Evolutionary conservation across 2,329 filamentous ascomycete genomes (phyloP).

Genomic region (Colletotrichum orchidophilum): DNA sequence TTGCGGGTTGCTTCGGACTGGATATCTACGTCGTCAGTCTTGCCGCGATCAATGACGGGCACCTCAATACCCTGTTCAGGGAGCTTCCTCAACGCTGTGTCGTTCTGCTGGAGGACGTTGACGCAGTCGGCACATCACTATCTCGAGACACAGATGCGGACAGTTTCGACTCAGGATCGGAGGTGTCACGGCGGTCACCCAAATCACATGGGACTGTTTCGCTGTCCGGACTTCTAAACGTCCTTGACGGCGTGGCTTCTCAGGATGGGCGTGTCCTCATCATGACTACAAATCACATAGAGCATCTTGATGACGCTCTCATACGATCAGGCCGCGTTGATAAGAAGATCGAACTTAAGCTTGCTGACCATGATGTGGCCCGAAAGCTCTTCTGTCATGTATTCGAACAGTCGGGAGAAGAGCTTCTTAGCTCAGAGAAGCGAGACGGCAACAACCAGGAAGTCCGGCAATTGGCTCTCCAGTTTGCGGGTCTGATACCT

Average conservation of each 20-base stretch:
- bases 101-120: slow-evolving; percentile 51
- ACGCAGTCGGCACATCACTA: slow-evolving; percentile 38
- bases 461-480: not conserved
- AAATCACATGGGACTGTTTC: slow-evolving; percentile 17
- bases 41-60: slow-evolving; percentile 41
- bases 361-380: not conserved
- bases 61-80: slow-evolving; percentile 42
- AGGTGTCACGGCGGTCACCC: not conserved
- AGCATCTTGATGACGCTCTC: slow-evolving; percentile 38
- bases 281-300: slow-evolving; percentile 39
- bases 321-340: slow-evolving; percentile 60
- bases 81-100: slow-evolving; percentile 46
- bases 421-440: not conserved
- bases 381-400: not conserved
- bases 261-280: slow-evolving; percentile 37
- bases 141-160: not conserved
- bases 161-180: not conserved
- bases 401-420: not conserved
- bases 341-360: slow-evolving; percentile 55
- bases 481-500: not conserved
- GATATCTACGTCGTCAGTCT: slow-evolving; percentile 49
- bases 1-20: slow-evolving; percentile 45
- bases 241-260: slow-evolving; percentile 36
- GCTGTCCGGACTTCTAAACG: slow-evolving; percentile 37
- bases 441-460: not conserved